Percentiles rank a stretch among this genome's conserved stretches.
Evolutionary conservation across 495 filamentous ascomycete genomes (phyloP).

Genomic region (Neurospora discreta): DNA sequence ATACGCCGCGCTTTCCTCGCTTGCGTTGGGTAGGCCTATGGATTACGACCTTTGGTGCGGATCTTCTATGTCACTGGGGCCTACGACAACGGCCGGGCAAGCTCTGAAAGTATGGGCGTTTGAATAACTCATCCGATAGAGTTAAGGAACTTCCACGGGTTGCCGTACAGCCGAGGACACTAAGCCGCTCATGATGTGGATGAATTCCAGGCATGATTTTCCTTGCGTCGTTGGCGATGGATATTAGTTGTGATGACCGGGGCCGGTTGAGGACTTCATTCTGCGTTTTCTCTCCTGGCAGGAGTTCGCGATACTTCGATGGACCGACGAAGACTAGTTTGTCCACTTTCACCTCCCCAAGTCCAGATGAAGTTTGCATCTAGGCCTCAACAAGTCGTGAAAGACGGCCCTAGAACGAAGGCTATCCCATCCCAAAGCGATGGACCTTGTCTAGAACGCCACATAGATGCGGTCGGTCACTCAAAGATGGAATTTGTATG

Average conservation of each 20-base stretch:
- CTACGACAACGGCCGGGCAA: no score
- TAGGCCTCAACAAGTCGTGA: not conserved
- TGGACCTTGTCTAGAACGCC: not conserved
- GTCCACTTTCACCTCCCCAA: not conserved
- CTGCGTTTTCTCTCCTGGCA: not conserved
- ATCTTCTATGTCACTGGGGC: no score
- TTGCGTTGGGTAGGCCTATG: no score
- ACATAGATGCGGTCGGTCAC: not conserved
- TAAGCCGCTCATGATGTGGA: not conserved
- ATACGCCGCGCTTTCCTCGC: no score
- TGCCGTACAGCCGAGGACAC: not conserved
- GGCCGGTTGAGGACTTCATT: not conserved
- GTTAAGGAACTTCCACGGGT: not conserved
- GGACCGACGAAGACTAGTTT: not conserved
- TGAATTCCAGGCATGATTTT: not conserved
- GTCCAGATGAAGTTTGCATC: not conserved
- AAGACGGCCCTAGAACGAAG: not conserved
- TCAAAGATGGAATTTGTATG: not conserved
- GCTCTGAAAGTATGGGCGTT: no score
- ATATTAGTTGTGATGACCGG: not conserved
- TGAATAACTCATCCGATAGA: not conserved
- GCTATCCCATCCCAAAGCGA: not conserved
- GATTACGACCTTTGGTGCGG: no score
- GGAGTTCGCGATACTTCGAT: not conserved
- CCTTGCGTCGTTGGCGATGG: not conserved